phyloP scores from a whole-genome alignment of 495 filamentous ascomycete species.

The Podospora pseudocomata region DNA sequence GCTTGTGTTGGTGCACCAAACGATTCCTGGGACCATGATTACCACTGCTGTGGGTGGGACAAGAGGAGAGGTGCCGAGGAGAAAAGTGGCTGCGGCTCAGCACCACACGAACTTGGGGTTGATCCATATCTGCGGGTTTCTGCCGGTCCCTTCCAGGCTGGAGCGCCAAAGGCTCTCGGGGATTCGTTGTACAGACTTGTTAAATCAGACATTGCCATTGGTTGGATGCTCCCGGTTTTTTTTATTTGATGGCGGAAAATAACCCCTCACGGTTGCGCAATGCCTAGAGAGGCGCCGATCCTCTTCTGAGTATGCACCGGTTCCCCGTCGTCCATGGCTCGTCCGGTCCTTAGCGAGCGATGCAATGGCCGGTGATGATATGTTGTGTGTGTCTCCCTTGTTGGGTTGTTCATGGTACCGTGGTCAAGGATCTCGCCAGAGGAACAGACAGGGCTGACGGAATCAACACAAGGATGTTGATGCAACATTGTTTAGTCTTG shows the following conservation, averaged over 20 bases:
- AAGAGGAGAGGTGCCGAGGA: not conserved
- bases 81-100: not conserved
- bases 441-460: not conserved
- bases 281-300: not conserved
- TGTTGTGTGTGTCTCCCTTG: not conserved
- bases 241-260: not conserved
- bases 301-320: not conserved
- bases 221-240: not conserved
- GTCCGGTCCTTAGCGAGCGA: not conserved
- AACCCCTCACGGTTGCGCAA: not conserved
- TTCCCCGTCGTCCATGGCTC: not conserved
- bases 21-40: not conserved
- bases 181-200: not conserved
- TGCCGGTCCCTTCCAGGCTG: not conserved
- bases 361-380: not conserved
- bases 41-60: not conserved
- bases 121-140: not conserved
- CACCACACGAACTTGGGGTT: not conserved
- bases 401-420: not conserved
- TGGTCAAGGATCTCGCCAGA: not conserved
- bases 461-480: constrained; percentile 5
- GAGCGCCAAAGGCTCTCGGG: not conserved
- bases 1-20: not conserved
- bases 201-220: not conserved
- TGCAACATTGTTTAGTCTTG: not conserved